Evolutionary conservation across 1,284 basidiomycete species (phyloP), one percentile per base, ranked within the genome.

Genomic region (Cyathus pygmaeus): DNA sequence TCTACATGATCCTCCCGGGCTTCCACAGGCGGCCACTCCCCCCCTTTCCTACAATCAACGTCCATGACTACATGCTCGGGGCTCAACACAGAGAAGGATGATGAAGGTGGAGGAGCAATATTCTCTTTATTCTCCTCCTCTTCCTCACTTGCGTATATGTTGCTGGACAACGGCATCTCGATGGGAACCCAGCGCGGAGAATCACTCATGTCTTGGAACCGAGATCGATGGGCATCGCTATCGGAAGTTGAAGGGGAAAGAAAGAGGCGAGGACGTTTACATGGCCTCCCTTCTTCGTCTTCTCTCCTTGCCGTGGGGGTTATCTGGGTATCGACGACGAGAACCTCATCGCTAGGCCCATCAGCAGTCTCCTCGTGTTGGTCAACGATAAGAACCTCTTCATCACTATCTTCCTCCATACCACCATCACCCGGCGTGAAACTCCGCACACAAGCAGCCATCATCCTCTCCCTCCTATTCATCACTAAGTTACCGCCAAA

Each of bases 401-500:
- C 33, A 42, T 9, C 5, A 15, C 29, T 50, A 11, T 50, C 24
- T 3, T 15, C n/a, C 21, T 26, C 21, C 41, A 42, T 27, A 36
- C 26, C 52, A 36, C 4, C 27, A 36, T 17, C 27, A 36, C n/a
- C 17, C 31, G 24, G 39, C 19, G 49, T 7, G n/a, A n/a, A n/a
- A n/a, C n/a, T n/a, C n/a, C n/a, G n/a, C n/a, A n/a, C n/a, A 9
- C 56, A 59, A 30, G 36, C 56, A 13, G 39, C 33, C 21, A 66
- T 59, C 50, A 54, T 27, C n/a, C 73, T 64, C 56, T 74, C 72
- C 27, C 54, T 62, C 41, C 67, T 66, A 17, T 70, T 73, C 61
- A 74, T 36, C 15, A 71, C 57, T 42, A 71, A 67, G 21, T 65
- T 59, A 7, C 31, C 52, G 19, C 36, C 36, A 5, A 31, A 33